Percentiles rank a stretch among this genome's conserved stretches.
These are phyloP conservation scores for Lachnellula subtilissima DNA, from an alignment of 2,329 filamentous ascomycete genomes.

Conservation along the genomic window DNA sequence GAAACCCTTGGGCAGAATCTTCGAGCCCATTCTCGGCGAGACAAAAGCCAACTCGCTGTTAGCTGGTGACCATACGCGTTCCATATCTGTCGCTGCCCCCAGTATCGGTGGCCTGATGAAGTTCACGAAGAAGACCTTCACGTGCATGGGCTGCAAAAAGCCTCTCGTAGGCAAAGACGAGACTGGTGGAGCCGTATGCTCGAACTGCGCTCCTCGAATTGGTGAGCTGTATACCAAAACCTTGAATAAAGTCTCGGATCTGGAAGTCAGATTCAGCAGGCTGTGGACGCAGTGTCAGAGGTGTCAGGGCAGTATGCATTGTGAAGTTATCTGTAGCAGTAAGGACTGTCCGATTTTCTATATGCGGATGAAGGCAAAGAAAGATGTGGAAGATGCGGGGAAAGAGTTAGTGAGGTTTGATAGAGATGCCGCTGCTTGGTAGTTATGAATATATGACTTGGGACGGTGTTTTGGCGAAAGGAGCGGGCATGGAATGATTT, in stretches of 20 bases:
- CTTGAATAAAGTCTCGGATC: conserved; percentile 78
- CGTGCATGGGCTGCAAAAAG: conserved; percentile 99
- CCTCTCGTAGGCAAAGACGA: conserved; percentile 77
- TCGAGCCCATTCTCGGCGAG: conserved; percentile 94
- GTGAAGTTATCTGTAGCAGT: conserved; percentile 94
- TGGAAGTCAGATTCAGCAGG: conserved; percentile 87
- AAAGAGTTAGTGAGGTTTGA: conserved; percentile 90
- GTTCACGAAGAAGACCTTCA: conserved; percentile 95
- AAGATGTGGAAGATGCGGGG: conserved; percentile 92
- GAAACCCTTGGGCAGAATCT: conserved; percentile 90
- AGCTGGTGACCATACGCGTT: conserved; percentile 89
- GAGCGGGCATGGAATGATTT: neutral
- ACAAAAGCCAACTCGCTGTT: conserved; percentile 83
- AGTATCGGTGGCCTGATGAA: conserved; percentile 95
- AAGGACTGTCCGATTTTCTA: conserved; percentile 99
- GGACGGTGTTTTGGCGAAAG: neutral
- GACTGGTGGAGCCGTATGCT: conserved; percentile 79
- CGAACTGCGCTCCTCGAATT: conserved; percentile 76
- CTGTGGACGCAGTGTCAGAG: conserved; percentile 98
- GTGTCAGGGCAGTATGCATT: conserved; percentile 96
- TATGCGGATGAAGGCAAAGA: conserved; percentile 99
- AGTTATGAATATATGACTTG: neutral
- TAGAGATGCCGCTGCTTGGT: conserved; percentile 65
- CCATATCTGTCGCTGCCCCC: conserved; percentile 87
- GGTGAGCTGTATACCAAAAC: conserved; percentile 94